Evolutionary conservation across 768 basidiomycete species (phyloP), one percentile per base, ranked within the genome.

Genomic region (Lactarius akahatsu): DNA sequence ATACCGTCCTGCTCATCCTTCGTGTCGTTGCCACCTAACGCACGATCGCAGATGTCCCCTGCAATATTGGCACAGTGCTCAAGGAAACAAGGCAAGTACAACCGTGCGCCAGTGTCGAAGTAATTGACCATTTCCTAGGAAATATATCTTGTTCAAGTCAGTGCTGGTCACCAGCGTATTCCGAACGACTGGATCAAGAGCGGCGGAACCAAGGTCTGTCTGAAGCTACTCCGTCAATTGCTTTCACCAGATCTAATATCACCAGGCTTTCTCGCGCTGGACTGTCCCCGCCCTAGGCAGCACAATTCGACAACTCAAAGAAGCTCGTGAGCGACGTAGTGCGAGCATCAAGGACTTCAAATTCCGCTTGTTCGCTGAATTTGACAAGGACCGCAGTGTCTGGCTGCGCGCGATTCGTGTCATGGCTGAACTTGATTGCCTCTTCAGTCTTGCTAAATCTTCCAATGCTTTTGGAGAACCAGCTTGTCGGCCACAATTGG

Each of bases 381-480:
- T 96, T 71, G 92, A 94, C 74, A 77, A 82, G 4, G 92, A 96
- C 73, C 87, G 92, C 54, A 81, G 84, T 16, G 77, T 89, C 18
- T 96, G 93, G 92, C 77, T 95, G 72, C 85, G 88, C n/a, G 86
- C 89, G 13, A 82, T 95, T 68, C 86, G 92, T 43, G 87, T 93
- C 18, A 83, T 96, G 59, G 90, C 97, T 8, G 96, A 99, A 78
- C 81, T 99, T n/a, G 97, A 99, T 76, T 99, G 97, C 76, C 78
- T 99, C 26, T 87, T 96, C 75, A 93, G 92, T 70, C 78, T 98
- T 57, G 91, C 96, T 5, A 96, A 93, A 76, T 84, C 94, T 1
- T 97, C 95, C 1, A 75, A 78, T n/a, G 91, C 92, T 10, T 83
- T 99, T 50, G 96, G 94, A 54, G 94, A 97, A 76, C 97, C 97